Conservation (phyloP, 768 basidiomycete species). For the Baorangia bicolor region DNA sequence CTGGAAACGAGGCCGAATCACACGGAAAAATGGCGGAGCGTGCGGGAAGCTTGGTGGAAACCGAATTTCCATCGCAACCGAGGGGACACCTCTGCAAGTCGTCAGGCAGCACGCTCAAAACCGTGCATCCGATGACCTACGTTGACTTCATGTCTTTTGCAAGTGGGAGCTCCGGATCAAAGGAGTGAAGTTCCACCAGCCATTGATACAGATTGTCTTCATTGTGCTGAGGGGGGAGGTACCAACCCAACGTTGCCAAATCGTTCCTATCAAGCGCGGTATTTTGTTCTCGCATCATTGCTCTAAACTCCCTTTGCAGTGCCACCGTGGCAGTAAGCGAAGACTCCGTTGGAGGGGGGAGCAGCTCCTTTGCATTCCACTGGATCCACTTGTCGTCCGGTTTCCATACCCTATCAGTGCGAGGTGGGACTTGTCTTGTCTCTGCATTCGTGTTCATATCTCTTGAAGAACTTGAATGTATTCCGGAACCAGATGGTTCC, state of each 20-base stretch:
- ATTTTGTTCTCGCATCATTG: constrained; percentile 62
- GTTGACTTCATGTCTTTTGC: constrained; percentile 55
- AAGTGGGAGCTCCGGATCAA: constrained; percentile 59
- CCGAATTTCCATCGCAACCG: constrained; percentile 69
- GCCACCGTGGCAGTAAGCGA: constrained; percentile 53
- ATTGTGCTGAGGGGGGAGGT: constrained; percentile 63
- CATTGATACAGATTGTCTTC: constrained; percentile 70
- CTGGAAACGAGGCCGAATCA: constrained; percentile 69
- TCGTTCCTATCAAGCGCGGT: constrained; percentile 44
- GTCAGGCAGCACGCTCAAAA: background rate
- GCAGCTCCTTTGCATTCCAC: constrained; percentile 41
- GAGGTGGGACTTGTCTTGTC: background rate
- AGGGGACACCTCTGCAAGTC: constrained; percentile 49
- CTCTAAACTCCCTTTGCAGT: constrained; percentile 58
- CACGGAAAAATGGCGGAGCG: constrained; percentile 74
- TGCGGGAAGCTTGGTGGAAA: constrained; percentile 67
- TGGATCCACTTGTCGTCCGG: constrained; percentile 52
- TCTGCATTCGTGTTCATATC: background rate
- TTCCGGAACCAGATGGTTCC: background rate
- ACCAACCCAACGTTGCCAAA: constrained; percentile 55
- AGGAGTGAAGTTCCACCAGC: constrained; percentile 73
- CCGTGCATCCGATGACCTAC: constrained; percentile 30
- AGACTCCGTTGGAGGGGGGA: constrained; percentile 63
- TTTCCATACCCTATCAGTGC: constrained; percentile 43
- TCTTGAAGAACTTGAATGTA: background rate